phyloP scores from a whole-genome alignment of 2,329 filamentous ascomycete genomes.

The Grosmannia serpens region DNA sequence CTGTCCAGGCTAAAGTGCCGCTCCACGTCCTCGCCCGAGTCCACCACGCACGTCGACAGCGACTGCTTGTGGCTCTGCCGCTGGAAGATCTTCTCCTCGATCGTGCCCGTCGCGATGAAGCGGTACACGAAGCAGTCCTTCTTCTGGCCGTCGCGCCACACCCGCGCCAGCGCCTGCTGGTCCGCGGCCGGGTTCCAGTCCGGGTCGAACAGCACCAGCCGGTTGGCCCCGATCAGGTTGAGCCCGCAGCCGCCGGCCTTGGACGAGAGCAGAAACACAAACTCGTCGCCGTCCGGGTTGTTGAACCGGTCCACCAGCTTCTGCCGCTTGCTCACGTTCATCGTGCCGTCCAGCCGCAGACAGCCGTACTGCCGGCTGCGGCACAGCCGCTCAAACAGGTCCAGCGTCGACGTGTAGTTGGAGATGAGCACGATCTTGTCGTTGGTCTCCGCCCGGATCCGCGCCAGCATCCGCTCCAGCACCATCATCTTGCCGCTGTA shows the following conservation, averaged over 20 bases:
- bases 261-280: slow-evolving; percentile 89
- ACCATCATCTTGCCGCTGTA: slow-evolving; percentile 98
- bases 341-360: slow-evolving; percentile 85
- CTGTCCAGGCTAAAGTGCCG: slow-evolving; percentile 90
- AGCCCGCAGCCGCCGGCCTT: slow-evolving; percentile 96
- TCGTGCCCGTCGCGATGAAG: slow-evolving; percentile 97
- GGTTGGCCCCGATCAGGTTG: slow-evolving; percentile 89
- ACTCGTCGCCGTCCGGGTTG: slow-evolving; percentile 78
- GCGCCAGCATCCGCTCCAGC: slow-evolving; percentile 92
- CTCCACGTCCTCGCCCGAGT: slow-evolving; percentile 93
- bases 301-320: slow-evolving; percentile 98
- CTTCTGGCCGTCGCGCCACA: slow-evolving; percentile 98
- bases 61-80: slow-evolving; percentile 97
- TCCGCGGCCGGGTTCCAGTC: slow-evolving; percentile 98
- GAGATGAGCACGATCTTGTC: slow-evolving; percentile 99
- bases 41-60: slow-evolving; percentile 89
- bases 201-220: slow-evolving; percentile 90
- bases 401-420: slow-evolving; percentile 94
- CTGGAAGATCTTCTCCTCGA: slow-evolving; percentile 99
- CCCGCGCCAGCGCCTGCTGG: slow-evolving; percentile 90
- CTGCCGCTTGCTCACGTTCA: slow-evolving; percentile 95
- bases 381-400: slow-evolving; percentile 87
- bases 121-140: slow-evolving; percentile 99
- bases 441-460: slow-evolving; percentile 90
- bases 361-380: slow-evolving; percentile 74